A percentile compares a stretch with the other conserved stretches of the same genome.
phyloP scores from a whole-genome alignment of 2,329 filamentous ascomycete species.

The Polytolypa hystricis region DNA sequence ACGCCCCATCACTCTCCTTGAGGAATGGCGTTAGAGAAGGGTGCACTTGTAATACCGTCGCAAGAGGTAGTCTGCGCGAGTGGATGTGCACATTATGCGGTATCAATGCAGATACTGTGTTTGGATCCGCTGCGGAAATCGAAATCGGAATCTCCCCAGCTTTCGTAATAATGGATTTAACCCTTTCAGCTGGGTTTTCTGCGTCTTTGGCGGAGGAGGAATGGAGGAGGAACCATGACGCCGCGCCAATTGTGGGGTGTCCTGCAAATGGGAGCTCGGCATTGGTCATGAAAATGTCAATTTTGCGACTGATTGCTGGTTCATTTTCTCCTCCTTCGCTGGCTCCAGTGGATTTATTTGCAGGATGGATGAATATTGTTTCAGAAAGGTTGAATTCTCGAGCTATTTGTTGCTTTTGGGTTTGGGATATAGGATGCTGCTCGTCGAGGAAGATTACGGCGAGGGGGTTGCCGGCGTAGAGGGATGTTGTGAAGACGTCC shows the following conservation, averaged over 20 bases:
- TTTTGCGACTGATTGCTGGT: conserved; percentile 33
- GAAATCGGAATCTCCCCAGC: conserved; percentile 35
- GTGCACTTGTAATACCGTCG: conserved; percentile 16
- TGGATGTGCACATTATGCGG: conserved; percentile 59
- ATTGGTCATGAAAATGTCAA: conserved; percentile 50
- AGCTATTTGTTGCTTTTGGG: conserved; percentile 48
- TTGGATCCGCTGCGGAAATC: conserved; percentile 21
- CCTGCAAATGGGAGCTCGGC: conserved; percentile 52
- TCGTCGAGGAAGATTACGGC: conserved; percentile 45
- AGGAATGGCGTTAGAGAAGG: conserved; percentile 14
- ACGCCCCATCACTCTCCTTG: conserved; percentile 13
- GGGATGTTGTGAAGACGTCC: conserved; percentile 33
- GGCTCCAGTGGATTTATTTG: conserved; percentile 42
- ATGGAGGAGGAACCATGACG: conserved; percentile 36
- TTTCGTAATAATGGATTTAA: conserved; percentile 26
- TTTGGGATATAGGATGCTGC: conserved; percentile 33
- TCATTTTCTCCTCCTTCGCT: conserved; percentile 19
- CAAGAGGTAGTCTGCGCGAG: conserved; percentile 19
- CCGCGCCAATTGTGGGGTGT: conserved; percentile 50
- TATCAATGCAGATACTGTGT: conserved; percentile 49
- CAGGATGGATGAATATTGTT: conserved; percentile 50
- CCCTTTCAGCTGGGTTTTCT: conserved; percentile 2
- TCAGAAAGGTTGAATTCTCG: conserved; percentile 55
- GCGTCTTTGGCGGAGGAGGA: conserved; percentile 4
- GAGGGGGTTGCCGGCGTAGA: conserved; percentile 47